Evolutionary conservation across 2,329 filamentous ascomycete species (phyloP), one percentile per base, ranked within the genome.

Genomic region (Penicillium nordicum): DNA sequence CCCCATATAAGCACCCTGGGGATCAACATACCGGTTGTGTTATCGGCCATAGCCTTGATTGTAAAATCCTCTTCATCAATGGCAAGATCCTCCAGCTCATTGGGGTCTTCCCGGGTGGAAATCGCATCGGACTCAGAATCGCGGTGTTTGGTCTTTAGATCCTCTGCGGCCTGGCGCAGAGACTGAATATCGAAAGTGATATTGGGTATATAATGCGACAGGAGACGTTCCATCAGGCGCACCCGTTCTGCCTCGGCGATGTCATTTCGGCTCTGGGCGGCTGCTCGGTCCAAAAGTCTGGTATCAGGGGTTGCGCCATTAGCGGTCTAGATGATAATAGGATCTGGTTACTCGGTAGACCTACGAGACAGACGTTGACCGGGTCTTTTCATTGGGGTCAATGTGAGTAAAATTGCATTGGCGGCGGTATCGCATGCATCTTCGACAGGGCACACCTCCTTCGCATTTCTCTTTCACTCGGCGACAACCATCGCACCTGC

Each of bases 381-480:
- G 67, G 41, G 57, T 54, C 58, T 67, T 73, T 57, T 72, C 71
- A 42, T 59, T 63, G 42, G 69, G 69, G 44, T 74, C 72, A 34
- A 71, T 67, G 48, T 72, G 74, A 10, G 73, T 74, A 60, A 82
- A 82, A 56, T 79, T 74, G 67, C 81, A 83, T 62, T 77, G 76
- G 42, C 80, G 76, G 57, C 76, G 77, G 61, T 82, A 77, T 57
- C 79, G 79, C 55, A 77, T 72, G 64, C 81, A 83, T 53, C 81
- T 72, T 45, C 79, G 78, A 63, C 81, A 83, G 2, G 81, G 81
- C 18, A 81, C 73, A 48, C 80, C 81, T 45, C 81, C 81, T 62
- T 83, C 80, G 63, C 81, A 83, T 69, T 82, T 82, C 67, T 83
- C 81, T 64, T 83, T 83, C 55, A 80, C 76, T 59, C 80, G 75